Conservation (phyloP, 2,329 filamentous ascomycete genomes). For the Beauveria pseudobassiana region DNA sequence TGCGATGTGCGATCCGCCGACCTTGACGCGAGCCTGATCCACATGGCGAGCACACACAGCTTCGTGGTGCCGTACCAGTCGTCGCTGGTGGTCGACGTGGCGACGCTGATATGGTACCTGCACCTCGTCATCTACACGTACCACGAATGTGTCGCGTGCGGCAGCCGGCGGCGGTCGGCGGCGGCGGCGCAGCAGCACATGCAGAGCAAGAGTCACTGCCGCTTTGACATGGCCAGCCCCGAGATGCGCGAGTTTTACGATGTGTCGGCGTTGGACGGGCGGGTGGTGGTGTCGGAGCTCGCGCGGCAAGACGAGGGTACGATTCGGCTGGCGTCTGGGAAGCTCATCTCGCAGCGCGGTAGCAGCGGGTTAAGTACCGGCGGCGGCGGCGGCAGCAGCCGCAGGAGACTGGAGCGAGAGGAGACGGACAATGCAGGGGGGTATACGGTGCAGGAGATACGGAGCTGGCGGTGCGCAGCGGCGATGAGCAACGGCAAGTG, state of each 20-base stretch:
- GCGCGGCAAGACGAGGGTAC: neutral
- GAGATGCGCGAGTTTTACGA: constrained; percentile 31
- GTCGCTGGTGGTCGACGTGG: constrained; percentile 34
- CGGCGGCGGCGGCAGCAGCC: neutral
- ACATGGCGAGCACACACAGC: constrained; percentile 41
- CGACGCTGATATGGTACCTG: constrained; percentile 37
- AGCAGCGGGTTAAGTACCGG: neutral
- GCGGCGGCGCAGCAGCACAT: constrained; percentile 41
- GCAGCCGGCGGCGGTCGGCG: constrained; percentile 30
- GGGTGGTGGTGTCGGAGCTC: neutral
- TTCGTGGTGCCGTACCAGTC: constrained; percentile 33
- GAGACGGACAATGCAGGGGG: neutral
- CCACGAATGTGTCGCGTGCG: constrained; percentile 41
- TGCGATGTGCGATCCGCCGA: constrained; percentile 23
- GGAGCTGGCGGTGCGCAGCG: neutral
- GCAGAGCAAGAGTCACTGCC: constrained; percentile 37
- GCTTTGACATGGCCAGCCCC: constrained; percentile 24
- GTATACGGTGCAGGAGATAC: neutral
- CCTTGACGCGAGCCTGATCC: constrained; percentile 29
- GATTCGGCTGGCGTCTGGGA: constrained; percentile 1
- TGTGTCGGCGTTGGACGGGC: constrained; percentile 11
- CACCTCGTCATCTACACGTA: constrained; percentile 38
- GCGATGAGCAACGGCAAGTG: neutral
- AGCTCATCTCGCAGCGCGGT: constrained; percentile 6
- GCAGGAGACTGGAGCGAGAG: neutral